phyloP scores from a whole-genome alignment of 495 filamentous ascomycete species.

The Rhizodiscina lignyota region DNA sequence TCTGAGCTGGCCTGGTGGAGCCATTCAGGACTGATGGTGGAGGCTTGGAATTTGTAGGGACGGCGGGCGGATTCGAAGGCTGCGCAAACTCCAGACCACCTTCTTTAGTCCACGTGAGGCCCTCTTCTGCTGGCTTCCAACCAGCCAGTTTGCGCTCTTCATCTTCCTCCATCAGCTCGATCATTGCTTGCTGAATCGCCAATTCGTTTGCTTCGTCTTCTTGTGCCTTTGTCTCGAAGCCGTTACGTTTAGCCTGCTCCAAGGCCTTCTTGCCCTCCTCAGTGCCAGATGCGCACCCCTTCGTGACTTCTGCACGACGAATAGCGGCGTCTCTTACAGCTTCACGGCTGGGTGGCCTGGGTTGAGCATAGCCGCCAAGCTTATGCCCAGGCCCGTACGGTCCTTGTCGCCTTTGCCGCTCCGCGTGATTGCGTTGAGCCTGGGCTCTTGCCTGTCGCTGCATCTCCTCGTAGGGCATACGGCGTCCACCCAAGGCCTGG shows the following conservation, averaged over 20 bases:
- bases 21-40: not conserved
- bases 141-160: constrained; percentile 55
- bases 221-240: constrained; percentile 69
- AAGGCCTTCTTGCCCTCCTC: constrained; percentile 42
- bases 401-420: constrained; percentile 31
- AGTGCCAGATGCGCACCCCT: constrained; percentile 62
- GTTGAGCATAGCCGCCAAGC: constrained; percentile 69
- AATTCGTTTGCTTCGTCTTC: constrained; percentile 81
- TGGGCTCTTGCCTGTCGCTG: constrained; percentile 55
- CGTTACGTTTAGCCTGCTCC: constrained; percentile 51
- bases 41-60: constrained; percentile 4
- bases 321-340: constrained; percentile 60
- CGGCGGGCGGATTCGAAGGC: constrained; percentile 1
- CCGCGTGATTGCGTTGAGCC: no score
- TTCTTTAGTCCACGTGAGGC: constrained; percentile 1
- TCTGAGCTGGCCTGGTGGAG: not conserved
- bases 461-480: constrained; percentile 58
- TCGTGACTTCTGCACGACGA: constrained; percentile 41
- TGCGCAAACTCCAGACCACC: not conserved
- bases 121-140: constrained; percentile 28
- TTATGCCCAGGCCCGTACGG: constrained; percentile 49
- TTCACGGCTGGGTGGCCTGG: no score
- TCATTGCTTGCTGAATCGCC: constrained; percentile 76
- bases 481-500: constrained; percentile 50
- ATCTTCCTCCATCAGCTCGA: constrained; percentile 73